Evolutionary conservation across 805 yeast genomes (phyloP), one percentile per base, ranked within the genome.

Genomic region (Zygotorulaspora danielsina): DNA sequence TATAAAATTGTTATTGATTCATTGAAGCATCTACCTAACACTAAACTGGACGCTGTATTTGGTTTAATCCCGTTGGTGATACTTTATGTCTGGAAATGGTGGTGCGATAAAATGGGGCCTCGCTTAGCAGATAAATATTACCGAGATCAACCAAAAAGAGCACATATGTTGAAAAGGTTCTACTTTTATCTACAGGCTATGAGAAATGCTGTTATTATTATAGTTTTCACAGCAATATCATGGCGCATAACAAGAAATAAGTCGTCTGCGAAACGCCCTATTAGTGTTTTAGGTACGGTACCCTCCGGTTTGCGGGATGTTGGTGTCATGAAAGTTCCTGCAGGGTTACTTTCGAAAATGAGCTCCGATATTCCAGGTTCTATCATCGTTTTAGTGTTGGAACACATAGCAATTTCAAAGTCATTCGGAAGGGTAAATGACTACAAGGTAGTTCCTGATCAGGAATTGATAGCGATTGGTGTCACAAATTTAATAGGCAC

Each of bases 381-480:
- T 9, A 75, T 80, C 12, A 81, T 88, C 51, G 79, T 88, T 44
- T 71, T 88, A 52, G 73, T 89, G 49, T 72, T 88, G 51, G 97
- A 88, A 63, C 97, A 88, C 62, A 89, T 89, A 58, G 88, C 96
- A 38, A 88, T 88, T 51, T 72, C 96, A 38, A 89, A 88, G 63
- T 86, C 96, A 1, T 88, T 88, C 57, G 97, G 96, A 39, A 76
- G 97, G 64, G 68, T 88, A 50, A 88, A 89, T 58, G 95, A 85
- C 60, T 88, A 88, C 65, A 86, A 85, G 54, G 81, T 88, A 53
- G 76, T 80, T 44, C 96, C 97, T 35, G 89, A 88, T 65, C 97
- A 88, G 71, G 97, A 88, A 64, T 75, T 88, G 39, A 75, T 89
- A 56, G 96, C 97, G 26, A 88, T 88, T 63, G 97, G 97, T 56